A percentile compares a stretch with the other conserved stretches of the same genome.
Conservation (phyloP, 2,329 filamentous ascomycete genomes). For the Hortaea sp. region DNA sequence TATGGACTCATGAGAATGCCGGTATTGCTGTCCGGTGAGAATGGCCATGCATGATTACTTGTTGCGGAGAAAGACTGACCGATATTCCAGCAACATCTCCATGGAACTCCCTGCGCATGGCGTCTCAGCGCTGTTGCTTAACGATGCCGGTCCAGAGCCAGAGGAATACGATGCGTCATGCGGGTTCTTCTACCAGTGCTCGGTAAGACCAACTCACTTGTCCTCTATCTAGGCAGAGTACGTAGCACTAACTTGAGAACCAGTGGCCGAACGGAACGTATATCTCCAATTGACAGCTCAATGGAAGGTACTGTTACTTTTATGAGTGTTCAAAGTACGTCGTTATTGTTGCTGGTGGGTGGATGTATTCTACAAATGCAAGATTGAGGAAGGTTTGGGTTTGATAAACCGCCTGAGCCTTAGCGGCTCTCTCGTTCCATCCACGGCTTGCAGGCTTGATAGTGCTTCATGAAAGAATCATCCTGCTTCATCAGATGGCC, state of each 20-base stretch:
- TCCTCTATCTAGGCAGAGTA: no score
- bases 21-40: conserved; percentile 11
- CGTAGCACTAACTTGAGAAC: no score
- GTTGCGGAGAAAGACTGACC: background rate
- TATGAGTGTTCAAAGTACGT: no score
- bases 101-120: conserved; percentile 13
- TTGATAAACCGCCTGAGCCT: no score
- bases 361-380: no score
- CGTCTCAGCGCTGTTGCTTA: conserved; percentile 15
- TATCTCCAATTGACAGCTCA: no score
- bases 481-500: conserved; percentile 32
- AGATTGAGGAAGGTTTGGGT: no score
- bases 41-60: background rate
- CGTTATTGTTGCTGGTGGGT: no score
- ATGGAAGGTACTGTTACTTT: no score
- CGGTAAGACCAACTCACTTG: no score
- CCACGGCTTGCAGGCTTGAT: conserved; percentile 32
- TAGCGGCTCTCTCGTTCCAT: conserved; percentile 26
- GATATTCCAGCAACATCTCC: conserved; percentile 10
- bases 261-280: no score
- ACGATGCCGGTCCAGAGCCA: conserved; percentile 10
- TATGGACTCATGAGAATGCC: conserved; percentile 15
- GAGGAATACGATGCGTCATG: conserved; percentile 4
- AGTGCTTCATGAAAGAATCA: conserved; percentile 24
- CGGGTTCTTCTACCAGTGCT: conserved; percentile 6